Evolutionary conservation across 78 protist species (phyloP).

Genomic region (Dictyostelium intermedium): DNA sequence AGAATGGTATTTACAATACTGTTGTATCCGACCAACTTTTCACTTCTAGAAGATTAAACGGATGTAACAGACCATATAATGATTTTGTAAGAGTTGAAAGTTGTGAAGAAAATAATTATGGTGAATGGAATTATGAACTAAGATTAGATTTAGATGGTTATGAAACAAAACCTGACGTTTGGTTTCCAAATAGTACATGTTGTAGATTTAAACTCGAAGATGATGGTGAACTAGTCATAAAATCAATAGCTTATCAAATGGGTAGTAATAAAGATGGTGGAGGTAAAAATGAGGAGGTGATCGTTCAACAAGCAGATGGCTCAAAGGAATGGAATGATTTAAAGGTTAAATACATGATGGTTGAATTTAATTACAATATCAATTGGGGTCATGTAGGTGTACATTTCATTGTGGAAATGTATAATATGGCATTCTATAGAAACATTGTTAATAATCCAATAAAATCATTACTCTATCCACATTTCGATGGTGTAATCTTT

Average conservation of each 20-base stretch:
- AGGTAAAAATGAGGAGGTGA: neutral
- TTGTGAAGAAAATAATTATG: neutral
- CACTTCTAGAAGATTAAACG: constrained; percentile 19
- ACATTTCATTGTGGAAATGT: constrained; percentile 37
- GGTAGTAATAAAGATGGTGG: neutral
- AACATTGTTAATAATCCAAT: constrained; percentile 34
- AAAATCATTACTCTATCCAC: constrained; percentile 1
- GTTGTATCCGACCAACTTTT: constrained; percentile 7
- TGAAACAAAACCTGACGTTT: constrained; percentile 25
- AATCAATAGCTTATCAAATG: neutral
- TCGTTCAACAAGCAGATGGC: constrained; percentile 17
- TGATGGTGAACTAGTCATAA: neutral
- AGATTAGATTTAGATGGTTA: neutral
- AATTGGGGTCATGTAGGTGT: constrained; percentile 65
- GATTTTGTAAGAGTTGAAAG: neutral
- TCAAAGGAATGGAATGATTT: constrained; percentile 30
- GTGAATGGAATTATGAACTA: constrained; percentile 8
- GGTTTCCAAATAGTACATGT: constrained; percentile 27
- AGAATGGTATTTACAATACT: neutral
- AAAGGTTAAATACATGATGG: constrained; percentile 44
- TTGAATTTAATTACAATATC: constrained; percentile 44
- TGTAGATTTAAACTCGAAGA: constrained; percentile 15
- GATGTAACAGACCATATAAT: constrained; percentile 47
- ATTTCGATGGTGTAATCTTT: constrained; percentile 56
- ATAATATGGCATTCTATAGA: constrained; percentile 45